phyloP scores from a whole-genome alignment of 768 basidiomycete species.

The Tricholoma hemisulphureum region DNA sequence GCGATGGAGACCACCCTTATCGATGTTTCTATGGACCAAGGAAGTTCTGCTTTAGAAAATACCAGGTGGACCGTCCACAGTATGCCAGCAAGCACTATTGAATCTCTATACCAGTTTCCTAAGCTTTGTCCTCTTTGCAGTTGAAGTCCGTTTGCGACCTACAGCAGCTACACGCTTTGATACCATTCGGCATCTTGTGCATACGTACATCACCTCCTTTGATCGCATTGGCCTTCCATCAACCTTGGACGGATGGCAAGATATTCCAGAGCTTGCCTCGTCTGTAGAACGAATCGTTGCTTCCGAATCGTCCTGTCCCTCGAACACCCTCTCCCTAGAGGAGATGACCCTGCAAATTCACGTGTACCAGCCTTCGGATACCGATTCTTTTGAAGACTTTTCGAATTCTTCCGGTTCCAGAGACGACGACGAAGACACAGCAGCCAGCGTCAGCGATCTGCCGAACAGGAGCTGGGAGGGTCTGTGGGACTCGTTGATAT shows the following conservation, averaged over 20 bases:
- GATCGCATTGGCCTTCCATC: constrained; percentile 71
- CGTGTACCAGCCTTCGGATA: constrained; percentile 78
- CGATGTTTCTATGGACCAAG: constrained; percentile 16
- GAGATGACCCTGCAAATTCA: constrained; percentile 75
- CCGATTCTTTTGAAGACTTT: constrained; percentile 73
- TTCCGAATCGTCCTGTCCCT: constrained; percentile 67
- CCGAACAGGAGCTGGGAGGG: constrained; percentile 85
- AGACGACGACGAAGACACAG: constrained; percentile 75
- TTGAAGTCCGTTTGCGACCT: constrained; percentile 78
- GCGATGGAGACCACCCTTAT: constrained; percentile 6
- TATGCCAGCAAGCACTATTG: constrained; percentile 6
- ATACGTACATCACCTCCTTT: constrained; percentile 54
- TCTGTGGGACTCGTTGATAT: constrained; percentile 91
- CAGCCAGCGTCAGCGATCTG: constrained; percentile 87
- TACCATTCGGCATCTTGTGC: constrained; percentile 64
- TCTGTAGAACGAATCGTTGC: constrained; percentile 77
- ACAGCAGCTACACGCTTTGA: constrained; percentile 74
- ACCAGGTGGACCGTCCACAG: constrained; percentile 67
- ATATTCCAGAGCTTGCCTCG: constrained; percentile 62
- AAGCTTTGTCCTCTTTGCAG: constrained; percentile 38
- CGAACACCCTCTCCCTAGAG: constrained; percentile 48
- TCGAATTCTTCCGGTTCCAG: constrained; percentile 50
- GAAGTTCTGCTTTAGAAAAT: not conserved
- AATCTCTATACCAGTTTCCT: not conserved
- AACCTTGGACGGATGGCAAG: constrained; percentile 76